Evolutionary conservation across 179 eudicot species (phyloP).

Genomic region (Silene coronaria): DNA sequence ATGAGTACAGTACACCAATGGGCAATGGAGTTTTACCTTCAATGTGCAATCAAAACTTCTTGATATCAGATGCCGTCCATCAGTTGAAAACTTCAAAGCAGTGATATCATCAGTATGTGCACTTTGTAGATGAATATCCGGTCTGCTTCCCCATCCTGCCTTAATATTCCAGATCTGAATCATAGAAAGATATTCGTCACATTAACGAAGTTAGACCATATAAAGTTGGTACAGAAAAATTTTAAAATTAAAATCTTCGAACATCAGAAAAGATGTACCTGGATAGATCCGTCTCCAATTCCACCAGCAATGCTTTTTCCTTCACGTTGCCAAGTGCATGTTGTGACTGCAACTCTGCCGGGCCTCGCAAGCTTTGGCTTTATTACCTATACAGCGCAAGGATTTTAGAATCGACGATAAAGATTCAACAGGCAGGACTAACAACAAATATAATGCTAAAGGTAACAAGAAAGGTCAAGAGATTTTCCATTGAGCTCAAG

Average conservation of each 20-base stretch:
- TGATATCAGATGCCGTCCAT: conserved; percentile 69
- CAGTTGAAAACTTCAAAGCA: conserved; percentile 76
- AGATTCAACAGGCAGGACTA: conserved; percentile 6
- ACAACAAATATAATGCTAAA: conserved; percentile 3
- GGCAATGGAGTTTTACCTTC: conserved; percentile 45
- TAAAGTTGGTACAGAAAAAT: neutral
- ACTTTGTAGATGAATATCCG: conserved; percentile 57
- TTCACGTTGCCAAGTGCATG: conserved; percentile 87
- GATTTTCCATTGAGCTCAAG: neutral
- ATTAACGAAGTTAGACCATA: neutral
- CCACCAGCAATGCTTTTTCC: conserved; percentile 93
- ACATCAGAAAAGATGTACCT: conserved; percentile 39
- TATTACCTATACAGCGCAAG: conserved; percentile 50
- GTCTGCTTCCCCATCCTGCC: conserved; percentile 98
- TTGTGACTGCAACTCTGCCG: conserved; percentile 82
- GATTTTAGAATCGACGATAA: neutral
- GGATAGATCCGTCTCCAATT: conserved; percentile 92
- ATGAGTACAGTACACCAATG: neutral
- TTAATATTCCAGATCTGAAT: conserved; percentile 83
- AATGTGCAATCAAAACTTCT: conserved; percentile 83
- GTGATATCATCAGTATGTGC: conserved; percentile 93
- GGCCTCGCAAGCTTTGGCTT: conserved; percentile 92
- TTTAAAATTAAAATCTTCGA: neutral
- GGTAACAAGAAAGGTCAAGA: neutral
- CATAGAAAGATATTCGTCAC: conserved; percentile 11